Conservation (phyloP, 495 filamentous ascomycete genomes). For the Rhypophila decipiens region DNA sequence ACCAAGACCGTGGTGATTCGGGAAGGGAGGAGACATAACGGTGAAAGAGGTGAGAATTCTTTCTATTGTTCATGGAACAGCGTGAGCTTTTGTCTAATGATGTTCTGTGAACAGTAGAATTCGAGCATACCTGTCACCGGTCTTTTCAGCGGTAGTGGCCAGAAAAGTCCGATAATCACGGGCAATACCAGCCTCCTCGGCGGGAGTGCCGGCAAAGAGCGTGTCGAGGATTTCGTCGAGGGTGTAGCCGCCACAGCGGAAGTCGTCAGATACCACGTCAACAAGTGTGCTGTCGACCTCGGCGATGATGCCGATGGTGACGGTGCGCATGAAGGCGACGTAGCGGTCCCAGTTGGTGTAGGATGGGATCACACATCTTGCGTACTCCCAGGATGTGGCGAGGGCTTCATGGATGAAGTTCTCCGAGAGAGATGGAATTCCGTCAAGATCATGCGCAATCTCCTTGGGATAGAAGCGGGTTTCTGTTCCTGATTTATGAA, state of each 20-base stretch:
- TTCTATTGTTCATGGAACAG: too few species aligned
- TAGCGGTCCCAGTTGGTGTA: slow-evolving; percentile 17
- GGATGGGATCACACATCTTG: slow-evolving; percentile 10
- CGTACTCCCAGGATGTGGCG: slow-evolving; percentile 14
- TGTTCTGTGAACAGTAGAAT: too few species aligned
- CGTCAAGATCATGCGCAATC: slow-evolving; percentile 9
- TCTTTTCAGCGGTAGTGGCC: slow-evolving; percentile 11
- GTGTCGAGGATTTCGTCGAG: slow-evolving; percentile 9
- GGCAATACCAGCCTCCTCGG: slow-evolving; percentile 4
- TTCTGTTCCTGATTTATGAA: too few species aligned
- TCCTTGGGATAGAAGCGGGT: slow-evolving; percentile 13
- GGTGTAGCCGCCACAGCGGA: slow-evolving; percentile 10
- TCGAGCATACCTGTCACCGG: slow-evolving; percentile 1
- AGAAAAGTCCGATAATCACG: slow-evolving; percentile 12
- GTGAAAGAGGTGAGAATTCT: slow-evolving; percentile 11
- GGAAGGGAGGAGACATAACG: slow-evolving; percentile 15
- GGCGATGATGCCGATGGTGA: slow-evolving; percentile 14
- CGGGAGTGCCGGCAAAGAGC: slow-evolving; percentile 8
- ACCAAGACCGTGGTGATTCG: slow-evolving; percentile 15
- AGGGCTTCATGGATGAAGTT: slow-evolving; percentile 8
- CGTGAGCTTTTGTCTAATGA: too few species aligned
- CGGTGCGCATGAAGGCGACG: slow-evolving; percentile 12
- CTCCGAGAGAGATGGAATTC: slow-evolving; percentile 3
- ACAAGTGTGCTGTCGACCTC: slow-evolving; percentile 12
- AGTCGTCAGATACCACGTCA: neutral